Evolutionary conservation across 257 asterid genomes (phyloP), one percentile per base, ranked within the genome.

Genomic region (Nicotiana tomentosiformis): DNA sequence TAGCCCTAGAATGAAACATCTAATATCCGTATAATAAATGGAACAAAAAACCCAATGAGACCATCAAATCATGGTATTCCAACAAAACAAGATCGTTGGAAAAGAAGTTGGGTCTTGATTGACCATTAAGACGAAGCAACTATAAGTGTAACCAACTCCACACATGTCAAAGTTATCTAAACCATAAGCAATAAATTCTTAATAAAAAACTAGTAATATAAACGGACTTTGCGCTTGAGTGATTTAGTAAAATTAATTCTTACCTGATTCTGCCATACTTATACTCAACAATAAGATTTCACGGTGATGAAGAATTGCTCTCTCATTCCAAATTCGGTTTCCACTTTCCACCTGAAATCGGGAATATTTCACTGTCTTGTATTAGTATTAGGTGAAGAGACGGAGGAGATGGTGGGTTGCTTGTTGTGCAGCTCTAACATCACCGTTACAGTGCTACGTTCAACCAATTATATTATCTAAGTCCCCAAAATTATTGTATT

Each of bases 201-300:
- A 69, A 37, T 64, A 11, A 60, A 81, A 67, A 35, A 33, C 32
- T 14, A 64, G 77, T 35, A 32, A 17, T 20, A 15, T 3, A 66
- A 55, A 65, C 53, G 15, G 56, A 46, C 37, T 18, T 10, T 15
- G 5, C 29, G 1, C 17, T 5, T 23, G 12, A 46, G 18, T 20
- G 26, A 18, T 64, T 12, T 60, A 43, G n/a, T 15, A 26, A 1
- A 11, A 0, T 35, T 9, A 9, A 62, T 56, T 20, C 20, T 68
- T 35, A 90, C 95, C 95, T 84, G 93, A 83, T 84, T 89, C 89
- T 86, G 90, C 85, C 92, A 85, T 82, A 18, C 18, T 76, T 64
- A 55, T 79, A 20, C 55, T 51, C n/a, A 15, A 74, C 17, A 23
- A 10, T 11, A 74, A 51, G 29, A 37, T 23, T 30, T 33, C 26